Evolutionary conservation across 1,284 basidiomycete genomes (phyloP), one percentile per base, ranked within the genome.

Genomic region (Marasmius sp.): DNA sequence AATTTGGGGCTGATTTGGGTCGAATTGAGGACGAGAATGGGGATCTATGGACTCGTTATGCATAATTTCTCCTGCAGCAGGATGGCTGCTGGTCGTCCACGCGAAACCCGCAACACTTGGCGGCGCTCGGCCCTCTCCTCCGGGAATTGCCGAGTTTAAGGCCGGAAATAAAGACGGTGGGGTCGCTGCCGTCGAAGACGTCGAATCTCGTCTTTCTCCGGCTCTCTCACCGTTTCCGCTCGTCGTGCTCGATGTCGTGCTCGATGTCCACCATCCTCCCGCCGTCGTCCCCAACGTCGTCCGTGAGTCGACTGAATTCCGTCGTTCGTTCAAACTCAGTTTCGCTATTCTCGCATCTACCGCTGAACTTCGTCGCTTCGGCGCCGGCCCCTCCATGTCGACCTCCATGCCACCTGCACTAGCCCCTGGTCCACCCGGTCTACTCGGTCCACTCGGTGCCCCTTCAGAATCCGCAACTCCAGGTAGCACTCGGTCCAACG

Each of bases 311-410:
- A 86, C 78, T 34, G 90, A 92, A 70, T 85, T 85, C 64, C 91
- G 84, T 60, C 90, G 86, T 68, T 93, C 91, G 68, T 88, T 85
- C 68, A 92, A 74, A 69, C 83, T 88, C 66, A 92, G 77, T 68
- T 89, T 85, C 16, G 86, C 85, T 66, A 93, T 85, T 60, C 87
- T 83, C 7, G 89, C 86, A 66, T 93, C 92, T 67, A 91, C 83
- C 38, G 88, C 84, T 38, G 92, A 94, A 55, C 89, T 88, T 57
- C 92, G 83, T 67, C 92, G 85, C 74, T 94, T 94, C 61, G 86
- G 81, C 20, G 89, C 86, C 49, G 88, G 90, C n/a, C 77, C 85
- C 63, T 89, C 86, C 38, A 77, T 66, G 70, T 88, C 87, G 48
- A 83, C 68, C 62, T 77, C 78, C 77, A 82, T 82, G 63, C 83